Percentiles rank a stretch among this genome's conserved stretches.
These are phyloP conservation scores for Pyrus pyrifolia DNA, from an alignment of 306 rosid species.

Conservation along the genomic window DNA sequence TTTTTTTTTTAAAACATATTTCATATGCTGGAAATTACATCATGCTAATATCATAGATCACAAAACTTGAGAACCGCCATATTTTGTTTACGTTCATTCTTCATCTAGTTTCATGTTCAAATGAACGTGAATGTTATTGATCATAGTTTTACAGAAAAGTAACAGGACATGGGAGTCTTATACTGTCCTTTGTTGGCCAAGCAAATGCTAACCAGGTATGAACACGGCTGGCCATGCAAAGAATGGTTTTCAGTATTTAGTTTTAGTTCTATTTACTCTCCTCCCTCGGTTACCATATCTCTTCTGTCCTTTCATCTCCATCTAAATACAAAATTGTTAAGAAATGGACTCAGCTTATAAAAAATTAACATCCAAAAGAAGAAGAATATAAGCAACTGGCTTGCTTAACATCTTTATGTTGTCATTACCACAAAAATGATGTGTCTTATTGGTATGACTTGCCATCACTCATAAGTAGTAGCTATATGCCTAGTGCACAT, in stretches of 20 bases:
- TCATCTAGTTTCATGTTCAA: not conserved
- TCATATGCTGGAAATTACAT: not conserved
- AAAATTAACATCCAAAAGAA: not conserved
- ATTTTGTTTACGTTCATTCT: not conserved
- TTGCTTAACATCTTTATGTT: not conserved
- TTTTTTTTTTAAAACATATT: not conserved
- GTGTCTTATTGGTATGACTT: not conserved
- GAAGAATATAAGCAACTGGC: not conserved
- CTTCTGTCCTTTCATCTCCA: not conserved
- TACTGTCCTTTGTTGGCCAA: not conserved
- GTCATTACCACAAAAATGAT: not conserved
- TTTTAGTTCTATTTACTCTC: not conserved
- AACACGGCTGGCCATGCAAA: not conserved
- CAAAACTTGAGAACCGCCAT: not conserved
- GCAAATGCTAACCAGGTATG: not conserved
- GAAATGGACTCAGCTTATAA: not conserved
- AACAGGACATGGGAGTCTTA: not conserved
- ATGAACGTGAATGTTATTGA: not conserved
- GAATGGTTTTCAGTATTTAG: not conserved
- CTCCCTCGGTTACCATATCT: not conserved
- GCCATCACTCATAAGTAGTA: not conserved
- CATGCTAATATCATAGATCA: not conserved
- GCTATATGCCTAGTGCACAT: not conserved
- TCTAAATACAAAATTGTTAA: not conserved
- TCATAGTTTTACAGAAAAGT: not conserved